Percentiles rank a stretch among this genome's conserved stretches.
Evolutionary conservation across 2,329 filamentous ascomycete species (phyloP).

Genomic region (Xylariaceae sp.): DNA sequence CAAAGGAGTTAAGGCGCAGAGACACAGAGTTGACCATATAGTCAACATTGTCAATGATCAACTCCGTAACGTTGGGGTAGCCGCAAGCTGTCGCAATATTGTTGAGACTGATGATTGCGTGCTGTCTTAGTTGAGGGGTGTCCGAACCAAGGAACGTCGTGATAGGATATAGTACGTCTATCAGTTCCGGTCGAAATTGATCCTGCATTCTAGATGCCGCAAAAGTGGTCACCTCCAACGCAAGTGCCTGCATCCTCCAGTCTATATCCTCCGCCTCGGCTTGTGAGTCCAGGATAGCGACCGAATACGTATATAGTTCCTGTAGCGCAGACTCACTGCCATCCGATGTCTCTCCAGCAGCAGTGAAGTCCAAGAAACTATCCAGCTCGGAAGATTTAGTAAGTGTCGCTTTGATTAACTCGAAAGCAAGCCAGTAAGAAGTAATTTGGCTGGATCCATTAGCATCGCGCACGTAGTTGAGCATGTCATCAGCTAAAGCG

Average conservation of each 20-base stretch:
- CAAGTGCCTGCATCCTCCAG: constrained; percentile 71
- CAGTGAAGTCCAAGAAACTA: constrained; percentile 59
- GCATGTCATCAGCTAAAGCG: constrained; percentile 58
- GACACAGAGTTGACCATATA: constrained; percentile 94
- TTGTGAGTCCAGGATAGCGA: constrained; percentile 54
- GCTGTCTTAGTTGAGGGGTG: constrained; percentile 62
- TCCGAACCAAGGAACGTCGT: constrained; percentile 78
- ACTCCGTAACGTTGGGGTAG: constrained; percentile 64
- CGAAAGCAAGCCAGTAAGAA: constrained; percentile 74
- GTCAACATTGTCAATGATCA: constrained; percentile 88
- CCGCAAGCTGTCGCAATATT: constrained; percentile 69
- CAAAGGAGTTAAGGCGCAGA: constrained; percentile 82
- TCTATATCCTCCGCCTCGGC: constrained; percentile 48
- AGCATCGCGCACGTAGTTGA: constrained; percentile 56
- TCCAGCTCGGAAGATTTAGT: constrained; percentile 52
- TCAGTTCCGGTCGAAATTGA: constrained; percentile 76
- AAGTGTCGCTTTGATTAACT: constrained; percentile 58
- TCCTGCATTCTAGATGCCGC: constrained; percentile 62
- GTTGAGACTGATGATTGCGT: constrained; percentile 80
- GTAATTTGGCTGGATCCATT: constrained; percentile 58
- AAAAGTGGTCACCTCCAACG: constrained; percentile 73
- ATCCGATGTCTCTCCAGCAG: constrained; percentile 34
- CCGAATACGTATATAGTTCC: constrained; percentile 65
- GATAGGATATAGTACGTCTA: constrained; percentile 88
- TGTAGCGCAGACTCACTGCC: constrained; percentile 47